Evolutionary conservation across 1,139 yeast genomes (phyloP).

Genomic region (Saccharomyces hybrid): DNA sequence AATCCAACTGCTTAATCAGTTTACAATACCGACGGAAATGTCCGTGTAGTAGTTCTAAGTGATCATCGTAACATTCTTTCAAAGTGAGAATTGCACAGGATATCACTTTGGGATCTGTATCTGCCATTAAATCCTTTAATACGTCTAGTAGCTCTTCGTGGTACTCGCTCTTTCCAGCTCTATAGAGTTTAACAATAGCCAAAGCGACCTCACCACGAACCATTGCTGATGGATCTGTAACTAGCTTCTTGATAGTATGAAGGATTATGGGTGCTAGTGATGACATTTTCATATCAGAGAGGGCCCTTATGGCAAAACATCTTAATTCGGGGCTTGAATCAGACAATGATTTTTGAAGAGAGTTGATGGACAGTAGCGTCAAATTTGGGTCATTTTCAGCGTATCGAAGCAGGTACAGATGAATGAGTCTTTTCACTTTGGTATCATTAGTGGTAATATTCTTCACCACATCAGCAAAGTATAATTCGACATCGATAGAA

Average conservation of each 20-base stretch:
- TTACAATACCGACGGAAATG: constrained; percentile 57
- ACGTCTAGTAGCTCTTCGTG: constrained; percentile 42
- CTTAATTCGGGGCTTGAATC: constrained; percentile 65
- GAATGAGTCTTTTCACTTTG: constrained; percentile 69
- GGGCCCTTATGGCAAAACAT: constrained; percentile 66
- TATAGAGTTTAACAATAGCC: constrained; percentile 61
- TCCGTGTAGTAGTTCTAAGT: constrained; percentile 63
- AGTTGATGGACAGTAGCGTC: constrained; percentile 80
- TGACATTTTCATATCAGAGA: constrained; percentile 72
- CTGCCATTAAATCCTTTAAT: constrained; percentile 51
- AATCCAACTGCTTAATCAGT: constrained; percentile 52
- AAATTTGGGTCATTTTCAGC: constrained; percentile 84
- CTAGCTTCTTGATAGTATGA: constrained; percentile 62
- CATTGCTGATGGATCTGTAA: constrained; percentile 63
- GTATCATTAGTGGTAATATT: constrained; percentile 68
- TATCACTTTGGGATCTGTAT: constrained; percentile 58
- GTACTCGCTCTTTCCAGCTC: constrained; percentile 29
- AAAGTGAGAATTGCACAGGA: constrained; percentile 60
- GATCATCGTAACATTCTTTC: constrained; percentile 45
- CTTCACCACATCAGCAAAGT: constrained; percentile 79
- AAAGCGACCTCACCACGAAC: constrained; percentile 79
- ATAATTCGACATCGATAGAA: constrained; percentile 35
- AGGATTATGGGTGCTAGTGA: constrained; percentile 74
- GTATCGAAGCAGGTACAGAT: constrained; percentile 65
- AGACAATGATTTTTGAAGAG: constrained; percentile 74